Evolutionary conservation across 225 moss, liverwort and hornwort genomes (phyloP), one percentile per base, ranked within the genome.

Genomic region (Polytrichum formosum): DNA sequence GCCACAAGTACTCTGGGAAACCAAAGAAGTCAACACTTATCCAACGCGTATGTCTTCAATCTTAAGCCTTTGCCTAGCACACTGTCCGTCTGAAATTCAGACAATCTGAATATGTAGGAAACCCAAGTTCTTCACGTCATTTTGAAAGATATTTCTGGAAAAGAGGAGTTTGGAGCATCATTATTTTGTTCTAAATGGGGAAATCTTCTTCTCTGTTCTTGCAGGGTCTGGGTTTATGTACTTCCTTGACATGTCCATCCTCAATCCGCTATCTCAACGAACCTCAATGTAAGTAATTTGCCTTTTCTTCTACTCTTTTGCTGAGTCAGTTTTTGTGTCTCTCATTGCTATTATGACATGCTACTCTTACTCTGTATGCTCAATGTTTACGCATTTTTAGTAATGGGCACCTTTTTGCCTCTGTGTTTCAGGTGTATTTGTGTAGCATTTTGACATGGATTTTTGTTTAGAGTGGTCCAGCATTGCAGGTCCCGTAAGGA

Each of bases 191-290:
- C 73, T 75, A 67, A 82, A 66, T 55, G 73, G 2, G 46, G 46
- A 46, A 10, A 46, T 53, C 65, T 0, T 65, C 0, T 67, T 23
- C 69, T 74, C 0, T 61, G 26, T 1, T 71, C 5, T 64, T 80
- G 86, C 94, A 94, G 94, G 97, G 97, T 70, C 84, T 98, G 70
- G 94, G 92, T 70, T 85, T 98, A 65, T 98, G 97, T 75, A 92
- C 91, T 31, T 84, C 97, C 59, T 88, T 98, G 83, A 98, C 94
- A 2, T 94, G 97, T 31, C 97, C 97, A 56, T 98, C 97, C 55
- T 86, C 97, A 75, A 94, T 98, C 67, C 94, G 94, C 35, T 98
- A 98, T 63, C 91, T 98, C 74, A 98, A 92, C 63, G 97, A 98
- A 68, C 97, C 94, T 29, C 91, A 90, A 91, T 94, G 97, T 93